Evolutionary conservation across 352 stramenopile species (phyloP), one percentile per base, ranked within the genome.

Genomic region (Achlya hypogyna): DNA sequence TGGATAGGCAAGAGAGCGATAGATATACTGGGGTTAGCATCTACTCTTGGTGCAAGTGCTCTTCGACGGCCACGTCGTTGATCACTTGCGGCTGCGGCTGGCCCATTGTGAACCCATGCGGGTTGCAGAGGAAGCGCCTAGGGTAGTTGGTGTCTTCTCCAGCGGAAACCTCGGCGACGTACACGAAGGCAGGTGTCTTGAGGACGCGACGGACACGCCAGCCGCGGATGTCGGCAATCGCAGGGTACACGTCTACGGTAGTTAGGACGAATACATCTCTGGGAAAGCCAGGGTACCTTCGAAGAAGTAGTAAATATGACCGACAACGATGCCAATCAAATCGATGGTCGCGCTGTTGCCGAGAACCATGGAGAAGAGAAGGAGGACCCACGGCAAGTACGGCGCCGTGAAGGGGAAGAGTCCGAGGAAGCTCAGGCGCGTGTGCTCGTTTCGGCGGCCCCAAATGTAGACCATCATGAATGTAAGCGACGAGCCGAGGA

Each of bases 381-480:
- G 88, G 74, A 99, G 90, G 22, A 99, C 97, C 96, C 96, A 99
- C 47, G 97, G 95, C 51, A 99, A 69, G 71, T 99, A 99, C 20
- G 97, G 96, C 28, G 97, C 97, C 53, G 91, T 98, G 78, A 99
- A 99, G 10, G 91, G 94, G 54, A 99, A 97, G 27, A 99, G 79
- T 5, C 96, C 96, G 9, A 99, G 77, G 68, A 99, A 98, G 58
- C 81, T 97, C 96, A 99, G 99, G 69, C 92, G 85, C 54, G 99
- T 92, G 79, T 98, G 87, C 71, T 96, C 87, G 68, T 98, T 98
- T 35, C 88, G 80, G 65, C 96, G 77, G 32, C 95, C 95, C 97
- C 97, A 99, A 25, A 99, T 78, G 78, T 99, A 99, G 5, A 99
- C 89, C 96, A 99, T 99, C 96, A 99, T 99, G 73, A 99, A 99